phyloP scores from a whole-genome alignment of 306 rosid species.

The Arachis stenosperma region DNA sequence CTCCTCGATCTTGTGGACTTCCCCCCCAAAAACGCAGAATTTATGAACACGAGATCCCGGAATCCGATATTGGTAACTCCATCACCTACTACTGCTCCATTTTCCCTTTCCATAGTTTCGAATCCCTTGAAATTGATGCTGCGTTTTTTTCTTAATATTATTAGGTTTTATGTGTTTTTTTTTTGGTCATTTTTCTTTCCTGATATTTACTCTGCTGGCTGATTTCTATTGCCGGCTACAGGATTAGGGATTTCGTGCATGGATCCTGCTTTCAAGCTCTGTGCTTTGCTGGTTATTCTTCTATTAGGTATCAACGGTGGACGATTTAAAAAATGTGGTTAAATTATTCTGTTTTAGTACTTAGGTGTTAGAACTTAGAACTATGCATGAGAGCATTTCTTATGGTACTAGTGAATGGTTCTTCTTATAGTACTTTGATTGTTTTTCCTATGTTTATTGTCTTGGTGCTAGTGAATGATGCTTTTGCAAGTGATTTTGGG shows the following conservation, averaged over 20 bases:
- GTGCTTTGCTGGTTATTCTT: conserved; percentile 54
- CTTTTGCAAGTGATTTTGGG: conserved; percentile 53
- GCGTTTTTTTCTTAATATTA: background rate
- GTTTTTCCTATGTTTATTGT: conserved; percentile 7
- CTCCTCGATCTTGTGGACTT: conserved; percentile 46
- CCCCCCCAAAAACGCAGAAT: conserved; percentile 21
- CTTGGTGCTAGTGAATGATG: conserved; percentile 52
- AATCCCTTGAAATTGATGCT: conserved; percentile 17
- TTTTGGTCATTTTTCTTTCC: background rate
- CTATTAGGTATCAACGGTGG: conserved; percentile 55
- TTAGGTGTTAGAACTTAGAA: background rate
- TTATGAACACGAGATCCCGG: conserved; percentile 77
- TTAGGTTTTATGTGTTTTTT: background rate
- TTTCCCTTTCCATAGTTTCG: background rate
- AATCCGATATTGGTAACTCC: conserved; percentile 53
- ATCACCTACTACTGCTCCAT: conserved; percentile 9
- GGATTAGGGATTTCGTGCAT: conserved; percentile 60
- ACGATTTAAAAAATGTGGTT: background rate
- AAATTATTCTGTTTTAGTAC: background rate
- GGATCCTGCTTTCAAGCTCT: conserved; percentile 65
- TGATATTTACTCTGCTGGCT: background rate
- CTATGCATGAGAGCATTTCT: background rate
- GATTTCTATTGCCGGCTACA: conserved; percentile 22
- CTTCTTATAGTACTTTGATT: background rate
- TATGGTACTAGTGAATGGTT: background rate